phyloP scores from a whole-genome alignment of 2,329 filamentous ascomycete genomes.

The Penicillium paneum region DNA sequence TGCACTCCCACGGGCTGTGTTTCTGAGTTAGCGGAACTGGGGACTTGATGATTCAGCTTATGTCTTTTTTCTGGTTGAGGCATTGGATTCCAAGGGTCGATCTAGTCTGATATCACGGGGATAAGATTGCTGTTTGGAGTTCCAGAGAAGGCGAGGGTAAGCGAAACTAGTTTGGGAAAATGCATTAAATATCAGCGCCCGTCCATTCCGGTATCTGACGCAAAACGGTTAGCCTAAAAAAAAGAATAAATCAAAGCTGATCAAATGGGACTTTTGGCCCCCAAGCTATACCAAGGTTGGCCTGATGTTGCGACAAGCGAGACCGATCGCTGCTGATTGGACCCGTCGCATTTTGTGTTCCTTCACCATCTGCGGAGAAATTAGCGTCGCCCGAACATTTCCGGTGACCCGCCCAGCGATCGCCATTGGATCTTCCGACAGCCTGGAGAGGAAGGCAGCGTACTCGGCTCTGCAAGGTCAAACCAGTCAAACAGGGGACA shows the following conservation, averaged over 20 bases:
- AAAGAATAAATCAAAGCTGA: not conserved
- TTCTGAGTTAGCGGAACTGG: slow-evolving; percentile 6
- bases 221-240: not conserved
- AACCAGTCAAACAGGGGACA: not conserved
- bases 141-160: not conserved
- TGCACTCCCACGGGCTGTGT: slow-evolving; percentile 12
- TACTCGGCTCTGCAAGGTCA: not conserved
- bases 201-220: not conserved
- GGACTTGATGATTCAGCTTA: not conserved
- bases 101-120: not conserved
- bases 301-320: slow-evolving; percentile 27
- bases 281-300: slow-evolving; percentile 19
- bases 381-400: slow-evolving; percentile 11
- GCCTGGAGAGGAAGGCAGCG: slow-evolving; percentile 3
- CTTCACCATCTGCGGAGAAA: slow-evolving; percentile 1
- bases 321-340: slow-evolving; percentile 2
- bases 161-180: not conserved
- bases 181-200: not conserved
- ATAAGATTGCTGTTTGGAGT: not conserved
- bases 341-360: not conserved
- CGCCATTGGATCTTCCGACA: not conserved
- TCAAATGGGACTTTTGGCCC: slow-evolving; percentile 6
- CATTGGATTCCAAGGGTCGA: not conserved
- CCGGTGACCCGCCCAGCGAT: slow-evolving; percentile 2
- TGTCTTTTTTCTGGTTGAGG: not conserved